Percentiles rank a stretch among this genome's conserved stretches.
phyloP scores from a whole-genome alignment of 2,329 filamentous ascomycete genomes.

The Apiospora pterosperma region DNA sequence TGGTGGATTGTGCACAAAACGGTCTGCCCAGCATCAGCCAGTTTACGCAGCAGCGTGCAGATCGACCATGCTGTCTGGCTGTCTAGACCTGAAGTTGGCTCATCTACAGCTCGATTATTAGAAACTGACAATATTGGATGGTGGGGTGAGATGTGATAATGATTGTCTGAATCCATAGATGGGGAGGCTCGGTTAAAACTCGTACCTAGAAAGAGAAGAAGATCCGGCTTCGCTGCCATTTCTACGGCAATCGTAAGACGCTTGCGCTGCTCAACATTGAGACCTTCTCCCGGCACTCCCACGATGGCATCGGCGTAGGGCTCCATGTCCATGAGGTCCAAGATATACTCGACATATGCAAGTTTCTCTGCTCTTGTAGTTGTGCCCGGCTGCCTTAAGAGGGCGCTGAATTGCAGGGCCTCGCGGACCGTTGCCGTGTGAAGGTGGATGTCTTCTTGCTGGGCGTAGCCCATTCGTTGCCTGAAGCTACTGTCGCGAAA shows the following conservation, averaged over 20 bases:
- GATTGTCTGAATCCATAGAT: no score
- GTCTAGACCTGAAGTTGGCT: constrained; percentile 69
- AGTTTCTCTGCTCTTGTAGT: constrained; percentile 60
- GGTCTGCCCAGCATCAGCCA: constrained; percentile 59
- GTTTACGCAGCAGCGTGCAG: constrained; percentile 66
- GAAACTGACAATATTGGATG: background rate
- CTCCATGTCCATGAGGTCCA: constrained; percentile 64
- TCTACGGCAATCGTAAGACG: constrained; percentile 84
- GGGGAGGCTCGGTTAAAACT: no score
- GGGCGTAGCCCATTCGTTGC: constrained; percentile 67
- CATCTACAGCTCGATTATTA: constrained; percentile 41
- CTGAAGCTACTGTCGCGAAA: constrained; percentile 61
- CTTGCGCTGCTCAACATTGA: constrained; percentile 58
- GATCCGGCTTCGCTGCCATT: constrained; percentile 71
- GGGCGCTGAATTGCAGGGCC: constrained; percentile 62
- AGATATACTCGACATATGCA: constrained; percentile 64
- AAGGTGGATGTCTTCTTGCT: constrained; percentile 70
- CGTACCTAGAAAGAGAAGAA: constrained; percentile 60
- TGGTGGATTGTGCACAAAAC: constrained; percentile 75
- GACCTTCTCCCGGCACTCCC: constrained; percentile 58
- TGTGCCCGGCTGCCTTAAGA: constrained; percentile 58
- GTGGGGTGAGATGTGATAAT: background rate
- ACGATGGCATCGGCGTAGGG: constrained; percentile 63
- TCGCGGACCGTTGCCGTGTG: constrained; percentile 64
- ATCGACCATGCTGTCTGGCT: constrained; percentile 68